Conservation (phyloP, 2,329 filamentous ascomycete genomes). For the Diaporthe aspalathi region DNA sequence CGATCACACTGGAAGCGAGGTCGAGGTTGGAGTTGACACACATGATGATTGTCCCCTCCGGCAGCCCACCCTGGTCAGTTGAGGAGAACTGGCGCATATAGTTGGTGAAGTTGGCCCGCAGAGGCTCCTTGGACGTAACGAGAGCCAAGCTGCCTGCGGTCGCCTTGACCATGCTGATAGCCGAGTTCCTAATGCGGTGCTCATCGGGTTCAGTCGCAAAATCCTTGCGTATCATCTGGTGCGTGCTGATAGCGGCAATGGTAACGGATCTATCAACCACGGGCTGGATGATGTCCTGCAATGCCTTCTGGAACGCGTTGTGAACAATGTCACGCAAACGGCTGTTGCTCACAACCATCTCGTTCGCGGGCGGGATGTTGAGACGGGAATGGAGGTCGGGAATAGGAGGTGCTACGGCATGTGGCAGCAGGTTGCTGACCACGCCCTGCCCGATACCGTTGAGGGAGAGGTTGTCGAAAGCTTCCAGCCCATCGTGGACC, state of each 20-base stretch:
- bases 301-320: conserved; percentile 86
- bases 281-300: conserved; percentile 96
- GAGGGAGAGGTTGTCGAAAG: conserved; percentile 84
- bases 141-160: conserved; percentile 93
- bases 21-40: conserved; percentile 99
- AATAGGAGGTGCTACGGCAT: conserved; percentile 81
- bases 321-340: conserved; percentile 82
- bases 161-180: conserved; percentile 93
- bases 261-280: conserved; percentile 98
- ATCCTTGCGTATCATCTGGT: conserved; percentile 95
- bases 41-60: conserved; percentile 96
- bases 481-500: conserved; percentile 76
- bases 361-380: conserved; percentile 83
- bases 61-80: conserved; percentile 79
- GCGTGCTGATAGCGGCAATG: conserved; percentile 95
- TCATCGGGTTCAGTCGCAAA: conserved; percentile 94
- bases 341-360: conserved; percentile 78
- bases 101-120: conserved; percentile 96
- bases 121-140: conserved; percentile 97
- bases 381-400: conserved; percentile 86
- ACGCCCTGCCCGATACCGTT: conserved; percentile 78
- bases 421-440: conserved; percentile 79
- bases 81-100: conserved; percentile 85
- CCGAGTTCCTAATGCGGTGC: conserved; percentile 84
- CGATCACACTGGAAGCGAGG: conserved; percentile 90